A percentile compares a stretch with the other conserved stretches of the same genome.
phyloP scores from a whole-genome alignment of 2,329 filamentous ascomycete genomes.

The Stagonosporopsis chrysanthemi region DNA sequence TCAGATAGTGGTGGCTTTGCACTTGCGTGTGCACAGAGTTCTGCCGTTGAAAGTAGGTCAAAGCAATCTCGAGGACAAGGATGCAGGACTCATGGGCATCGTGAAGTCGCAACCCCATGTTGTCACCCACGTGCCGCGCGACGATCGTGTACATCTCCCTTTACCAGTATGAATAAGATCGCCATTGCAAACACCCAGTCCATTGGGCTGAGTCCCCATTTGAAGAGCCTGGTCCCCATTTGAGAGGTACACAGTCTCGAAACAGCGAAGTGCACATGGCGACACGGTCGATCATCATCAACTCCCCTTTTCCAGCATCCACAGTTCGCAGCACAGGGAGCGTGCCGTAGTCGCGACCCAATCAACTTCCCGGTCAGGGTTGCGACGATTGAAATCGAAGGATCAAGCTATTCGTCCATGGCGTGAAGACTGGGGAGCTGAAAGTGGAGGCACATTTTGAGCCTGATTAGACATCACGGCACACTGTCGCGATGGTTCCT shows the following conservation, averaged over 20 bases:
- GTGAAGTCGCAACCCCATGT: constrained; percentile 2
- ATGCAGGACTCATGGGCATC: constrained; percentile 4
- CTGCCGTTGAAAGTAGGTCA: constrained; percentile 16
- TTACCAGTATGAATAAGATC: constrained; percentile 21
- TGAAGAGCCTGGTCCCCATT: constrained; percentile 21
- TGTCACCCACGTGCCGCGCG: constrained; percentile 19
- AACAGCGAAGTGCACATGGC: constrained; percentile 22
- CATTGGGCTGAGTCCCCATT: constrained; percentile 15
- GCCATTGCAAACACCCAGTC: constrained; percentile 13
- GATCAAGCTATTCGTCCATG: constrained; percentile 13
- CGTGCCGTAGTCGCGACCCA: constrained; percentile 9
- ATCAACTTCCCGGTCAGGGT: not conserved
- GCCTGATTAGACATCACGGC: constrained; percentile 23
- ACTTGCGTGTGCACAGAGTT: constrained; percentile 17
- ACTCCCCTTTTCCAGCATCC: constrained; percentile 15
- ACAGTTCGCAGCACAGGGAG: constrained; percentile 9
- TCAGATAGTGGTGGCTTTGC: constrained; percentile 21
- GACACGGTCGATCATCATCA: constrained; percentile 20
- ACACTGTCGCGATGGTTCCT: constrained; percentile 3
- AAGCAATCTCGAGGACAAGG: constrained; percentile 5
- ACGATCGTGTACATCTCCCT: constrained; percentile 19
- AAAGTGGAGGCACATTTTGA: constrained; percentile 11
- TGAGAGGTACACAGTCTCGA: constrained; percentile 15
- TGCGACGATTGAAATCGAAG: not conserved
- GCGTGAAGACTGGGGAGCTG: constrained; percentile 11